Evolutionary conservation across 331 rosid genomes (phyloP), one percentile per base, ranked within the genome.

Genomic region (Arachis monticola): DNA sequence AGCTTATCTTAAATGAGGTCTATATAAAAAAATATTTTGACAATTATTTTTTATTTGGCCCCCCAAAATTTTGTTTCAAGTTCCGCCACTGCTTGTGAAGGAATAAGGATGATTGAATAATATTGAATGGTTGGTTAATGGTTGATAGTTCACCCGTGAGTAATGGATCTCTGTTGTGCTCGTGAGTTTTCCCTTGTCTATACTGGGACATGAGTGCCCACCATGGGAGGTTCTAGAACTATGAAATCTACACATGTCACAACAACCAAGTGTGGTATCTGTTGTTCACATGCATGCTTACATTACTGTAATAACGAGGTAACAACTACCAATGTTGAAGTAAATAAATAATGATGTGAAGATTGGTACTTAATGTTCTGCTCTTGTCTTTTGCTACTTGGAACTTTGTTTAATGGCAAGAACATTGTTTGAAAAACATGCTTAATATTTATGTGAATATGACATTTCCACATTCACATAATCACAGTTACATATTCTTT

Each of bases 131-230:
- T 5, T 38, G 35, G 77, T 51, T 44, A 73, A 72, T 72, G 58
- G 42, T 50, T 48, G 5, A 17, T 17, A 3, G 17, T 52, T 52
- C 12, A 52, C 84, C 76, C 87, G 87, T 80, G 87, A 83, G 73
- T 45, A 30, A 44, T 76, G 69, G 40, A 35, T 0, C 48, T 72
- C 45, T 68, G 80, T 73, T 72, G 70, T 17, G 78, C 80, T 80
- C 87, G 87, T 83, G 87, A 83, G 27, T 38, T 61, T 38, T 61
- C 0, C 42, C 31, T 14, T 83, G 87, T 83, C 75, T 42, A 0
- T 41, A 80, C 67, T 72, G 8, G 11, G 60, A 60, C 27, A 53
- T 60, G 51, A 9, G 76, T 59, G 27, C 53, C 86, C 81, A 79
- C 76, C 77, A 64, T 79, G 46, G 77, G 27, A 80, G 8, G 11